Evolutionary conservation across 2,329 filamentous ascomycete genomes (phyloP), one percentile per base, ranked within the genome.

Genomic region (Gliomastix tumulicola): DNA sequence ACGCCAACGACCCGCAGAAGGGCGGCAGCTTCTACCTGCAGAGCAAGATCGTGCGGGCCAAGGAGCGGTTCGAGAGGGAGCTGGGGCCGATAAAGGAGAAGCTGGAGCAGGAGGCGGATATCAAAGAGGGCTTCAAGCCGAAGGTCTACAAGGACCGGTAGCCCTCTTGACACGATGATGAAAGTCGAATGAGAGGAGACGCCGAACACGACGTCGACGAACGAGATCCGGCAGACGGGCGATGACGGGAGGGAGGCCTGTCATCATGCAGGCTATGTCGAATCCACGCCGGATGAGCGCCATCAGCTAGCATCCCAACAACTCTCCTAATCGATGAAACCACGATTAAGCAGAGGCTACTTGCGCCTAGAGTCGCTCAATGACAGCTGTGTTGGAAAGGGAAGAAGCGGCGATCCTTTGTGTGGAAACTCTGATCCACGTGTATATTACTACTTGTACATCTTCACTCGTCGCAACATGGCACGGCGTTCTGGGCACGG

Each of bases 1-100:
- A 98, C 62, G 69, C 78, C 49, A 98, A 98, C 66, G 86, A 98
- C 46, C 90, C 92, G 10, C 74, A 94, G 62, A 95, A 95, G 56
- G 92, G 92, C 23, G 92, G 92, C 36, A 96, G 88, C 53, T 98
- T 98, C 65, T 98, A 98, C 63, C 72, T 98, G 34, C 92, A 98
- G 66, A 97, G 90, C 72, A 98, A 98, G 68, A 79, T 98, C 38
- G 65, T 97, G 49, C 74, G 92, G 44, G 92, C 92, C 40, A 78
- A 90, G 51, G 90, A 98, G 66, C 73, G 92, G 45, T 84, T 98
- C 65, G 90, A 97, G 68, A 74, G 83, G 51, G 90, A 98, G 63
- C 68, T 92, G 28, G 73, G 80, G 45, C 79, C 84, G 41, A 75
- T 81, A 41, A 71, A 79, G 51, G 82, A 86, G 56, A 79, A 82